phyloP scores from a whole-genome alignment of 345 rosid genomes.

The Citrus cavaleriei region DNA sequence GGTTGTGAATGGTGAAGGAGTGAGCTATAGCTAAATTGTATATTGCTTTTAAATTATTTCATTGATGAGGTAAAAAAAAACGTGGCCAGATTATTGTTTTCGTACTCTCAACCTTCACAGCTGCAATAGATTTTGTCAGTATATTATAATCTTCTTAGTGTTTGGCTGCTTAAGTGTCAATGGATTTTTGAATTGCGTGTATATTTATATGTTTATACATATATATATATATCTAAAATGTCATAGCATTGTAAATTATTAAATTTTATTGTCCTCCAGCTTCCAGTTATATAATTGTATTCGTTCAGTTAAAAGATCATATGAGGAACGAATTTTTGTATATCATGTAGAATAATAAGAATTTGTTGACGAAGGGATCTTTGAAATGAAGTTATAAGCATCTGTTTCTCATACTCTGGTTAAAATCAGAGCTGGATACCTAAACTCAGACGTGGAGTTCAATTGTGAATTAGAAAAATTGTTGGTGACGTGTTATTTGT shows the following conservation, averaged over 20 bases:
- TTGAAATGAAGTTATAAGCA: not conserved
- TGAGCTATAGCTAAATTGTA: conserved; percentile 40
- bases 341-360: not conserved
- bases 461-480: not conserved
- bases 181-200: too few species aligned
- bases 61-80: not conserved
- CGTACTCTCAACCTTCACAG: not conserved
- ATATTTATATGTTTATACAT: too few species aligned
- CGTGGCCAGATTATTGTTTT: not conserved
- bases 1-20: conserved; percentile 65
- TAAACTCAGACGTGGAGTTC: not conserved
- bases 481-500: too few species aligned
- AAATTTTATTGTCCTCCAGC: not conserved
- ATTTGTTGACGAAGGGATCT: not conserved
- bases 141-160: too few species aligned
- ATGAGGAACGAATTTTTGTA: not conserved
- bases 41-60: not conserved
- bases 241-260: too few species aligned
- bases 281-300: not conserved
- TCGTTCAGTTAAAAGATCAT: not conserved
- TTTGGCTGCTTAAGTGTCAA: not conserved
- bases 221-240: too few species aligned
- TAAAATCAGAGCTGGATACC: not conserved
- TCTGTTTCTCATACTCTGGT: not conserved
- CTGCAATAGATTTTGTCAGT: not conserved